Conservation (phyloP, 306 rosid genomes). For the Gastrolobium bilobum region DNA sequence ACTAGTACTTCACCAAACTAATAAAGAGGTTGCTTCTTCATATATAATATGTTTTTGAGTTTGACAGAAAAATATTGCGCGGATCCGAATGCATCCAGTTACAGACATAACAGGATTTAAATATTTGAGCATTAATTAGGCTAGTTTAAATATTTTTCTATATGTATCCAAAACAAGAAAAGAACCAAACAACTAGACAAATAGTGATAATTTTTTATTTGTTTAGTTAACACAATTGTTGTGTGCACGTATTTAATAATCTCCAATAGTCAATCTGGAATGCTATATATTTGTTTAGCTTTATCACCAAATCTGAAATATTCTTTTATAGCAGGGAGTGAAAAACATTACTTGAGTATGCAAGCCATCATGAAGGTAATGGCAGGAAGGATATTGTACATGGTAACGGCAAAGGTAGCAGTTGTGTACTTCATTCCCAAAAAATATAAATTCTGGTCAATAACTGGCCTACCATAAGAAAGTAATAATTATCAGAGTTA, state of each 20-base stretch:
- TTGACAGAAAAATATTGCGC: conserved; percentile 5
- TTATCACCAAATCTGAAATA: background rate
- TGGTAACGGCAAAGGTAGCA: conserved; percentile 95
- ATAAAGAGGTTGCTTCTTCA: background rate
- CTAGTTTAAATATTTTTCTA: background rate
- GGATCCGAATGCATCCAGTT: background rate
- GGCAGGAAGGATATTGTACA: conserved; percentile 92
- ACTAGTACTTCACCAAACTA: background rate
- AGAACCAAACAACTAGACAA: background rate
- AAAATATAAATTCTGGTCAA: conserved; percentile 87
- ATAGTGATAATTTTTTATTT: background rate
- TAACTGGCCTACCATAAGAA: conserved; percentile 77
- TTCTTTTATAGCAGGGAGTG: background rate
- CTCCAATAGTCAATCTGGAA: background rate
- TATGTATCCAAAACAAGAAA: background rate
- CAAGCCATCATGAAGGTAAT: conserved; percentile 90
- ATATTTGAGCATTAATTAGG: background rate
- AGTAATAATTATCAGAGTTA: background rate
- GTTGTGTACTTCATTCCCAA: conserved; percentile 95
- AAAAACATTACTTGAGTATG: conserved; percentile 63
- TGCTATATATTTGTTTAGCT: background rate
- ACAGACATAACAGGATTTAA: background rate
- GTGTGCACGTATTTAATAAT: background rate
- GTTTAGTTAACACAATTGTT: background rate
- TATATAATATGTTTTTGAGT: conserved; percentile 20